Evolutionary conservation across 768 basidiomycete species (phyloP).

Genomic region (Hygrophorus russula): DNA sequence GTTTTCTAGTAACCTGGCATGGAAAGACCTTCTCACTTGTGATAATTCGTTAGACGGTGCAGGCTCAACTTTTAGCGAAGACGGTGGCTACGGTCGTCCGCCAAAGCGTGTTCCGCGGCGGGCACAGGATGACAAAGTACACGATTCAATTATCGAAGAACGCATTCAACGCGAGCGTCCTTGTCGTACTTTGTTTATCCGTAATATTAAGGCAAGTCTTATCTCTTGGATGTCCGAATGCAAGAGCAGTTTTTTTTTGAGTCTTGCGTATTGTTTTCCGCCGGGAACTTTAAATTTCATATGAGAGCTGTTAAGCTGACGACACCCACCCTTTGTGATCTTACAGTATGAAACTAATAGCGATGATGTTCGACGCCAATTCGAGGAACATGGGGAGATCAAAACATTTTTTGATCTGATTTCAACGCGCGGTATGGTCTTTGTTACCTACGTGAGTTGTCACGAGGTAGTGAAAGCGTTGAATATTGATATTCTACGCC

Average conservation of each 20-base stretch:
- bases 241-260: not conserved
- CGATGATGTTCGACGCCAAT: slow-evolving; percentile 71
- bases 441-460: slow-evolving; percentile 89
- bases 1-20: slow-evolving; percentile 15
- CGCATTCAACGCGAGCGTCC: slow-evolving; percentile 89
- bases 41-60: slow-evolving; percentile 51
- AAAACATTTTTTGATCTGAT: slow-evolving; percentile 97
- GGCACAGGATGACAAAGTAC: slow-evolving; percentile 81
- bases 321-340: slow-evolving; percentile 10
- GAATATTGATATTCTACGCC: slow-evolving; percentile 8
- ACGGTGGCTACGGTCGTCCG: slow-evolving; percentile 30
- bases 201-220: slow-evolving; percentile 90
- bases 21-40: slow-evolving; percentile 32
- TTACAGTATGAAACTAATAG: slow-evolving; percentile 82
- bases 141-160: slow-evolving; percentile 88
- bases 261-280: slow-evolving; percentile 5
- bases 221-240: slow-evolving; percentile 3
- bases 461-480: not conserved
- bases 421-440: slow-evolving; percentile 94
- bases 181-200: slow-evolving; percentile 91
- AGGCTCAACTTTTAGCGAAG: slow-evolving; percentile 46
- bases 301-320: not conserved
- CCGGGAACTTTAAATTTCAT: not conserved
- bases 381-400: slow-evolving; percentile 92
- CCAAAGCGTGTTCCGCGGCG: slow-evolving; percentile 46